These are phyloP conservation scores for Trichothecium sympodiale DNA, from an alignment of 2,329 filamentous ascomycete species.

Conservation along the genomic window DNA sequence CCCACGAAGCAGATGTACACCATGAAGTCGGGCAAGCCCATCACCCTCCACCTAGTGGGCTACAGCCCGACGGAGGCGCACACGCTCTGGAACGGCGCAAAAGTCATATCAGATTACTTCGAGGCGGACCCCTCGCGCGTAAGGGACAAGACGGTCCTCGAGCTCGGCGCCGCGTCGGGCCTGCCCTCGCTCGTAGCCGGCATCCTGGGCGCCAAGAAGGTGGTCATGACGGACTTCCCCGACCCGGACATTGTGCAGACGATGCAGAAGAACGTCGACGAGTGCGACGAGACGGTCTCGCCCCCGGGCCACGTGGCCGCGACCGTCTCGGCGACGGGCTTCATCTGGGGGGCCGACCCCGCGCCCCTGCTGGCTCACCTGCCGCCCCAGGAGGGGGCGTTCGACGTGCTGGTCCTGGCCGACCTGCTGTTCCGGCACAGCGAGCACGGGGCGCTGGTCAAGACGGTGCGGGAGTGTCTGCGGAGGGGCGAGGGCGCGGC, in stretches of 20 bases:
- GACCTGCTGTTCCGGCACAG: conserved; percentile 87
- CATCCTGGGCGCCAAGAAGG: conserved; percentile 55
- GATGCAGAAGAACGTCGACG: conserved; percentile 63
- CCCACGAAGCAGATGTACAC: conserved; percentile 64
- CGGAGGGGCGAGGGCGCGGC: conserved; percentile 27
- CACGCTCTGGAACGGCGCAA: conserved; percentile 82
- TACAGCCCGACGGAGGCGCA: conserved; percentile 86
- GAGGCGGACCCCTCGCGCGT: conserved; percentile 58
- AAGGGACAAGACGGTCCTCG: conserved; percentile 60
- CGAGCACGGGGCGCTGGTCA: conserved; percentile 69
- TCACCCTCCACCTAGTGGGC: conserved; percentile 72
- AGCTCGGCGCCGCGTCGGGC: conserved; percentile 81
- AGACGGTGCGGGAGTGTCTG: conserved; percentile 59
- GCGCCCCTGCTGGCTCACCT: conserved; percentile 48
- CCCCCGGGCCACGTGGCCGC: conserved; percentile 17
- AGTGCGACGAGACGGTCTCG: conserved; percentile 31
- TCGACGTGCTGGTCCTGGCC: conserved; percentile 76
- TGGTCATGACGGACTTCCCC: conserved; percentile 82
- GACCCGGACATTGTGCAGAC: conserved; percentile 75
- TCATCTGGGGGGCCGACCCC: conserved; percentile 69
- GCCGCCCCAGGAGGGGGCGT: conserved; percentile 27
- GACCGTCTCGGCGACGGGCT: conserved; percentile 53
- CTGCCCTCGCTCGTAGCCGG: conserved; percentile 72
- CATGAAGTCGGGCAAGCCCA: conserved; percentile 51
- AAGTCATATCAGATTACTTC: conserved; percentile 67